These are phyloP conservation scores for Penicillium simplicissimum DNA, from an alignment of 495 filamentous ascomycete species.

Conservation along the genomic window DNA sequence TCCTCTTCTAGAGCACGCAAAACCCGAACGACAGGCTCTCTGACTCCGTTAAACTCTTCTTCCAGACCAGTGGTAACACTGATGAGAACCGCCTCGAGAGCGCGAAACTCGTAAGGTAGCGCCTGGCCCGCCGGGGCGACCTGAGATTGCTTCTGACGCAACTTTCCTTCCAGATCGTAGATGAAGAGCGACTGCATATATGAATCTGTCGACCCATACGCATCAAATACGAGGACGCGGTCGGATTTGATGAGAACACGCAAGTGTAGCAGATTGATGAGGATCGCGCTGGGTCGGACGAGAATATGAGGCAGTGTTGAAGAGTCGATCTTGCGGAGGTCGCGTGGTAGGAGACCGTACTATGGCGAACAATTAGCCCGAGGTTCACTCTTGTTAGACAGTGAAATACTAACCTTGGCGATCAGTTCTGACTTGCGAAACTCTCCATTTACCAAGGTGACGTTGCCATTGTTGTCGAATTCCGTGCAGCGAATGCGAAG, in stretches of 20 bases:
- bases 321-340: constrained; percentile 97
- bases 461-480: constrained; percentile 89
- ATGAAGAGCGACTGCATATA: constrained; percentile 96
- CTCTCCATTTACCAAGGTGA: constrained; percentile 92
- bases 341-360: constrained; percentile 94
- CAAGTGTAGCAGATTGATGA: constrained; percentile 92
- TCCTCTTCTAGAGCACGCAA: constrained; percentile 92
- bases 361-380: constrained; percentile 34
- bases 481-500: constrained; percentile 88
- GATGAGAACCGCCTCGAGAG: constrained; percentile 56
- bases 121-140: constrained; percentile 48
- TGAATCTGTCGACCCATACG: constrained; percentile 91
- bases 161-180: constrained; percentile 76
- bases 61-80: constrained; percentile 82
- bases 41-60: constrained; percentile 87
- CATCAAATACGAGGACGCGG: constrained; percentile 91
- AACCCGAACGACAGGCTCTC: constrained; percentile 87
- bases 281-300: constrained; percentile 88
- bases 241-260: constrained; percentile 93
- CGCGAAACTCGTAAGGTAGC: constrained; percentile 65
- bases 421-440: constrained; percentile 97
- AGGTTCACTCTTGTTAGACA: not conserved
- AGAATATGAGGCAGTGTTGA: constrained; percentile 96
- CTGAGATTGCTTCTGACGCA: constrained; percentile 55
- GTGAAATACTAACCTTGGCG: constrained; percentile 68